A percentile compares a stretch with the other conserved stretches of the same genome.
phyloP scores from a whole-genome alignment of 106 monocot species.

The Allium fistulosum region DNA sequence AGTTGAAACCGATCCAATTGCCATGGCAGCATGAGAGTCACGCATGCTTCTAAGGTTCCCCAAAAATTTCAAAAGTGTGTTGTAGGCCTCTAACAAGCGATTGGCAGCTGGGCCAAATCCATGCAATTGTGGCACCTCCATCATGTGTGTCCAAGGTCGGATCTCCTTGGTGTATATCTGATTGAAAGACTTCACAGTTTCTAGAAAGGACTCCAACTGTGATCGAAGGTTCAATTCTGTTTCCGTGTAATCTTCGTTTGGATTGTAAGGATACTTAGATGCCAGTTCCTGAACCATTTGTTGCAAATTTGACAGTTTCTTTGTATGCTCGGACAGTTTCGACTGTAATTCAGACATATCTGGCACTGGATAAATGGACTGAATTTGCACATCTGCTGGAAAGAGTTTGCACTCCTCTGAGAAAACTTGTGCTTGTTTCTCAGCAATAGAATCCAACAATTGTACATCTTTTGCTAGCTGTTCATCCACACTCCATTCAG shows the following conservation, averaged over 20 bases:
- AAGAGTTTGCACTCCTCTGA: too few relatives aligned
- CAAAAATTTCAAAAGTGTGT: constrained; percentile 78
- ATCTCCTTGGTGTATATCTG: constrained; percentile 95
- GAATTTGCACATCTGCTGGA: too few relatives aligned
- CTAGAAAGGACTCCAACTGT: constrained; percentile 83
- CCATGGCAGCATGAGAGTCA: constrained; percentile 77
- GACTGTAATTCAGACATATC: too few relatives aligned
- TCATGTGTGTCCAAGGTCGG: constrained; percentile 98
- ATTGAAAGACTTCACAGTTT: constrained; percentile 89
- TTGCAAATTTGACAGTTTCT: too few relatives aligned
- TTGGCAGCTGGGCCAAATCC: constrained; percentile 98
- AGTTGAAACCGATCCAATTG: constrained; percentile 40
- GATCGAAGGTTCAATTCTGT: constrained; percentile 56
- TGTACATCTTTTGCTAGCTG: too few relatives aligned
- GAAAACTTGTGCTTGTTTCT: too few relatives aligned
- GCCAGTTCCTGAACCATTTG: constrained; percentile 87
- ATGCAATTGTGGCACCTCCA: constrained; percentile 97
- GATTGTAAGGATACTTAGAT: constrained; percentile 95
- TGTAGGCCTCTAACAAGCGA: constrained; percentile 91
- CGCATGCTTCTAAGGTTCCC: constrained; percentile 81
- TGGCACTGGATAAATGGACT: too few relatives aligned
- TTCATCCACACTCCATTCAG: too few relatives aligned
- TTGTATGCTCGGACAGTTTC: too few relatives aligned
- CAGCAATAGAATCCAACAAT: too few relatives aligned
- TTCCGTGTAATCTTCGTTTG: constrained; percentile 89